Evolutionary conservation across 73 alveolate species (phyloP).

Genomic region (Paramecium pentaurelia): DNA sequence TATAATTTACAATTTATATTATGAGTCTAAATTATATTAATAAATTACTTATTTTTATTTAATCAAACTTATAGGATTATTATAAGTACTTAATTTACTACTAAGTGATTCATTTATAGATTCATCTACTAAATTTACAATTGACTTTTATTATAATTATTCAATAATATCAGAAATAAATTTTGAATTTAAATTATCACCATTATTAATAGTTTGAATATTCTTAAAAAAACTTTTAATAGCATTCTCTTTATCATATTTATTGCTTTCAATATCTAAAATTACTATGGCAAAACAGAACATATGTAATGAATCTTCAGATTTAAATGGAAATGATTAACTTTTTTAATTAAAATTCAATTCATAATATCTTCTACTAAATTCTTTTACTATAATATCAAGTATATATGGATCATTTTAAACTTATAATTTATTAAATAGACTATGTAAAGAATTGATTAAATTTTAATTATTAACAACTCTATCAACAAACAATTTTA

Average conservation of each 20-base stretch:
- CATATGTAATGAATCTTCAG: slow-evolving; percentile 54
- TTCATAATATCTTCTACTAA: background rate
- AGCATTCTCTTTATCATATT: background rate
- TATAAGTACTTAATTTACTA: background rate
- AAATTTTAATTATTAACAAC: background rate
- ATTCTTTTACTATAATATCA: slow-evolving; percentile 17
- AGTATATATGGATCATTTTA: slow-evolving; percentile 14
- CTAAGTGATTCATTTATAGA: background rate
- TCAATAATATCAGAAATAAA: background rate
- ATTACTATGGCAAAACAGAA: slow-evolving; percentile 48
- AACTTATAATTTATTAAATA: background rate
- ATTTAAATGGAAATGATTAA: background rate
- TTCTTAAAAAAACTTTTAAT: background rate
- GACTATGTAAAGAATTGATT: background rate
- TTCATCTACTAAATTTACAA: background rate
- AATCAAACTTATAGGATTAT: background rate
- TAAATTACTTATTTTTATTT: background rate
- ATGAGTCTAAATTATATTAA: background rate
- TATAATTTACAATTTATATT: background rate
- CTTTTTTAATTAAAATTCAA: background rate
- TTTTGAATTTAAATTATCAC: background rate
- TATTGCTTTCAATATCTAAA: slow-evolving; percentile 26
- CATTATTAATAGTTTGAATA: slow-evolving; percentile 31
- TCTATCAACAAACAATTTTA: background rate
- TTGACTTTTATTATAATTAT: background rate